Percentiles rank a stretch among this genome's conserved stretches.
phyloP scores from a whole-genome alignment of 73 alveolate genomes.

The Stentor roeselii region DNA sequence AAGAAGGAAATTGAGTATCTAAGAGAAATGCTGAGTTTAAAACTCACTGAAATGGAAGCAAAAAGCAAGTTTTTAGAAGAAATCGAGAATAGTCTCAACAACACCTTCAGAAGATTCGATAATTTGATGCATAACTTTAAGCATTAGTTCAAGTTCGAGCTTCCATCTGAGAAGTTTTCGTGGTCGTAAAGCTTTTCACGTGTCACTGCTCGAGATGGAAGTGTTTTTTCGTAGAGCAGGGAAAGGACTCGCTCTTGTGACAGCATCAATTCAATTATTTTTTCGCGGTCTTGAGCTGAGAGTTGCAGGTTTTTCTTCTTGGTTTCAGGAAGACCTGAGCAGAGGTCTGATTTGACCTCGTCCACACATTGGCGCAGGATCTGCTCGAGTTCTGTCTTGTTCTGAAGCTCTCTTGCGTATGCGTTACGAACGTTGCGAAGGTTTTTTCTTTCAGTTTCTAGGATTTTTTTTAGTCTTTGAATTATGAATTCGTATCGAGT shows the following conservation, averaged over 20 bases:
- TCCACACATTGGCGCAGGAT: slow-evolving; percentile 62
- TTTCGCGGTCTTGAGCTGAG: slow-evolving; percentile 65
- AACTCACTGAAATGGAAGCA: slow-evolving; percentile 56
- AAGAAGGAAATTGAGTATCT: slow-evolving; percentile 51
- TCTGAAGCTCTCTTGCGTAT: slow-evolving; percentile 60
- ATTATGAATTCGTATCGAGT: slow-evolving; percentile 53
- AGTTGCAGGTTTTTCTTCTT: neutral
- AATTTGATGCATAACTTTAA: slow-evolving; percentile 49
- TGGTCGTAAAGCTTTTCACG: neutral
- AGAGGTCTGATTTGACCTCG: slow-evolving; percentile 63
- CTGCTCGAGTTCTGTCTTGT: slow-evolving; percentile 54
- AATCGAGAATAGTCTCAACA: slow-evolving; percentile 45
- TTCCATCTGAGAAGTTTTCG: neutral
- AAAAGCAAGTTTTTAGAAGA: slow-evolving; percentile 46
- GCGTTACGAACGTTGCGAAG: slow-evolving; percentile 44
- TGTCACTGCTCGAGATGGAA: slow-evolving; percentile 54
- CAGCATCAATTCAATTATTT: slow-evolving; percentile 63
- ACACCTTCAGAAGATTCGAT: slow-evolving; percentile 52
- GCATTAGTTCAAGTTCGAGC: too few species aligned
- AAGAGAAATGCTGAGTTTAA: slow-evolving; percentile 49
- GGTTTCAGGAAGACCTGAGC: slow-evolving; percentile 27
- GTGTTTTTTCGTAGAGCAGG: slow-evolving; percentile 63
- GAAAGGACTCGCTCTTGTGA: slow-evolving; percentile 60
- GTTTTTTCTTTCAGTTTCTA: slow-evolving; percentile 49
- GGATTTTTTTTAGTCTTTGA: slow-evolving; percentile 46